phyloP scores from a whole-genome alignment of 345 rosid genomes.

The Lagerstroemia speciosa region DNA sequence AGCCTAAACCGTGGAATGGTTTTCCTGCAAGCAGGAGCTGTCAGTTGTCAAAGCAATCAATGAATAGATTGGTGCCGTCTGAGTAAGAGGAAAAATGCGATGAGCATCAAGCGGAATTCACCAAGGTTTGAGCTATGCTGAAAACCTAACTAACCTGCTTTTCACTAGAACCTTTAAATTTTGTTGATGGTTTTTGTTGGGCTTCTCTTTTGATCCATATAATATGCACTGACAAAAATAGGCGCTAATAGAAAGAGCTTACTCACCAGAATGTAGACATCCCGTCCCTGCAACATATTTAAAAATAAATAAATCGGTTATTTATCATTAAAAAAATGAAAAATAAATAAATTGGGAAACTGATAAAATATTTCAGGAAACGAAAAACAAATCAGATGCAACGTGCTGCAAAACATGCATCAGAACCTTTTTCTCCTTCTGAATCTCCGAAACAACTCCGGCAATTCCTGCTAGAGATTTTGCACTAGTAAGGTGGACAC shows the following conservation, averaged over 20 bases:
- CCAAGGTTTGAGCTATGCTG: background rate
- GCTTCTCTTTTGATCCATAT: background rate
- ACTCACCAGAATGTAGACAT: conserved; percentile 92
- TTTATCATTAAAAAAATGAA: no score
- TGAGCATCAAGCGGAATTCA: background rate
- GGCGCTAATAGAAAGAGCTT: conserved; percentile 13
- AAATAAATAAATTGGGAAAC: conserved; percentile 11
- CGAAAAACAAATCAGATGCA: no score
- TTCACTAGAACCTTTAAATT: background rate
- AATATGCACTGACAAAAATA: background rate
- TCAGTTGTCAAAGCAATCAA: background rate
- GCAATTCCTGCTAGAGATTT: conserved; percentile 76
- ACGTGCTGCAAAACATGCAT: background rate
- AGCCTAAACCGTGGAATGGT: no score
- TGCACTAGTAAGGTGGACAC: conserved; percentile 89
- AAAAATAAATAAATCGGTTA: no score
- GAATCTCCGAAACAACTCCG: conserved; percentile 86
- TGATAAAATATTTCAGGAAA: background rate
- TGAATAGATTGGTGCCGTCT: background rate
- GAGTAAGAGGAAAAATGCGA: background rate
- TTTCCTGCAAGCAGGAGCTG: no score
- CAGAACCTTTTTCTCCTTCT: conserved; percentile 86
- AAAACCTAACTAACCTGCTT: background rate
- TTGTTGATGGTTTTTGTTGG: background rate
- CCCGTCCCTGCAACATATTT: conserved; percentile 77